Conservation (phyloP, 805 yeast species). For the Sungouiozyma ichnusensis region DNA sequence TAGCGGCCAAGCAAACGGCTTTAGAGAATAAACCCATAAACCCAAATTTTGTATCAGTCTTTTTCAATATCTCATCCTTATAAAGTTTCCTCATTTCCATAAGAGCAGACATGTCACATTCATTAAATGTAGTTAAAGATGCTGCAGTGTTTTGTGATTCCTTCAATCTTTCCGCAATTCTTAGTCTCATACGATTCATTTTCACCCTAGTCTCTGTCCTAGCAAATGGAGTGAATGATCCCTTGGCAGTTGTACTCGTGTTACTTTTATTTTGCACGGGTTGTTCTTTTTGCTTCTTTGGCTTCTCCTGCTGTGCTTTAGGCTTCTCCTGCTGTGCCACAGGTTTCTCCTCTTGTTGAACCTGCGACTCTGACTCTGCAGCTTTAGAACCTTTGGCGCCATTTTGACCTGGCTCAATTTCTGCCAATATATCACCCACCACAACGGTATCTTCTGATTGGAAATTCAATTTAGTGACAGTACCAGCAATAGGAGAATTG, state of each 20-base stretch:
- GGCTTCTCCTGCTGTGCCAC: conserved; percentile 3
- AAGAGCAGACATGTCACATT: conserved; percentile 88
- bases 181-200: conserved; percentile 98
- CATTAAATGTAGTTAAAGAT: conserved; percentile 94
- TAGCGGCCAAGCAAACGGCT: conserved; percentile 86
- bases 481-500: conserved; percentile 88
- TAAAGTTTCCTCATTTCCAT: conserved; percentile 91
- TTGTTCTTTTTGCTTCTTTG: conserved; percentile 9
- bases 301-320: too few species aligned
- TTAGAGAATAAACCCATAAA: conserved; percentile 98
- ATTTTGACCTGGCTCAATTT: conserved; percentile 69
- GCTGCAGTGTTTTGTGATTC: conserved; percentile 99
- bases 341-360: conserved; percentile 13
- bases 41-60: conserved; percentile 89
- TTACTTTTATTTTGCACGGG: conserved; percentile 23
- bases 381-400: conserved; percentile 9
- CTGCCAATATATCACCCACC: conserved; percentile 87
- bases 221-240: conserved; percentile 44
- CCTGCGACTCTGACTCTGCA: conserved; percentile 10
- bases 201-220: conserved; percentile 87
- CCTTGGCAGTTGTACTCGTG: conserved; percentile 21
- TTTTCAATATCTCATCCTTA: conserved; percentile 92
- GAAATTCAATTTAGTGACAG: conserved; percentile 72
- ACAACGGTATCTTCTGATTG: conserved; percentile 85
- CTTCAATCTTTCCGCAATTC: conserved; percentile 98